Percentiles rank a stretch among this genome's conserved stretches.
Conservation (phyloP, 108 stramenopile species). For the Mediolabrus comicus region DNA sequence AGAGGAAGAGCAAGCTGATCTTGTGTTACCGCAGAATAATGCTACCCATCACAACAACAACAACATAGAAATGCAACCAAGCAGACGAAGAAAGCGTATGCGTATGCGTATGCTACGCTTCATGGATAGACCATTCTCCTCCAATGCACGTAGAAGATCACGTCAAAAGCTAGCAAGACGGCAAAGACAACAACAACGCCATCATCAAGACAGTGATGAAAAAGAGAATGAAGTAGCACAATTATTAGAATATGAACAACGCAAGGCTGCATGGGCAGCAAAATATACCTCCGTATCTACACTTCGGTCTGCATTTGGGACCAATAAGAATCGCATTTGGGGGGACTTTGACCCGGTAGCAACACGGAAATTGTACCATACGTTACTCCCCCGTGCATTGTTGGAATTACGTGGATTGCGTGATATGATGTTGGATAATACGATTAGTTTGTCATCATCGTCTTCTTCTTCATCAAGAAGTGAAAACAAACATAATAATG, state of each 20-base stretch:
- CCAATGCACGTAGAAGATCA: not conserved
- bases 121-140: not conserved
- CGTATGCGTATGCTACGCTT: not conserved
- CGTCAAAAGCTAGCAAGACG: not conserved
- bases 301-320: slow-evolving; percentile 73
- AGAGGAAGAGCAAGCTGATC: not conserved
- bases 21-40: not conserved
- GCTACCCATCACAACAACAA: too few species aligned
- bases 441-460: not conserved
- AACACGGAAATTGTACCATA: slow-evolving; percentile 80
- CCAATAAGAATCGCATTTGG: slow-evolving; percentile 82
- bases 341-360: slow-evolving; percentile 80
- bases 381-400: slow-evolving; percentile 77
- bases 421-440: slow-evolving; percentile 28
- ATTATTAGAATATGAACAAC: slow-evolving; percentile 56
- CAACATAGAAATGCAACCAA: not conserved
- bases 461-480: not conserved
- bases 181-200: not conserved
- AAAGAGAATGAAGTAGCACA: not conserved
- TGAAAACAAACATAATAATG: too few species aligned
- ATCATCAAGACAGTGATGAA: not conserved
- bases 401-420: slow-evolving; percentile 58
- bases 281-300: slow-evolving; percentile 75
- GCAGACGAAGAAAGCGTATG: not conserved
- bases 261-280: slow-evolving; percentile 74